Conservation (phyloP, 2,329 filamentous ascomycete species). For the Podosphaera fusca region DNA sequence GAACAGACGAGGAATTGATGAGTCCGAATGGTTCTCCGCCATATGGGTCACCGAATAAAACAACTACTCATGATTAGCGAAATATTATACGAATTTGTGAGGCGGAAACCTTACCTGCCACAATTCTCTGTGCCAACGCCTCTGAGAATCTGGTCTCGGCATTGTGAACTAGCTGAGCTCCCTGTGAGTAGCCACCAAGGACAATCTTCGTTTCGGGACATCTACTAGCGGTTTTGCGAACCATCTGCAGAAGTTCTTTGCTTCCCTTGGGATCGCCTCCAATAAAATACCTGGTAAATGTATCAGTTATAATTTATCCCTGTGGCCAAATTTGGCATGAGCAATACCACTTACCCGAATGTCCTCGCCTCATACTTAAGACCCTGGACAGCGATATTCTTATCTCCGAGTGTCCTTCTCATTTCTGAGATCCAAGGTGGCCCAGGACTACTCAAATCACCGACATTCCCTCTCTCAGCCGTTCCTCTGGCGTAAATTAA, state of each 20-base stretch:
- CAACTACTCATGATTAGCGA: conserved; percentile 12
- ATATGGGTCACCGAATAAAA: conserved; percentile 22
- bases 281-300: not conserved
- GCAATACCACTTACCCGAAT: not conserved
- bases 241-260: not conserved
- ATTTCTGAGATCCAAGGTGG: not conserved
- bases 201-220: conserved; percentile 1
- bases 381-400: conserved; percentile 12
- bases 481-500: conserved; percentile 26
- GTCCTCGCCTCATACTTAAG: conserved; percentile 6
- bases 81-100: not conserved
- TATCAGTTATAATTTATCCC: not conserved
- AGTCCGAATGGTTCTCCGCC: conserved; percentile 8
- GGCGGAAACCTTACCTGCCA: not conserved
- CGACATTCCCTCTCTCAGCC: conserved; percentile 24
- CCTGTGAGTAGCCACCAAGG: conserved; percentile 1
- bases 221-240: not conserved
- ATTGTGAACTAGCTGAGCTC: conserved; percentile 1
- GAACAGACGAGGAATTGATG: conserved; percentile 10
- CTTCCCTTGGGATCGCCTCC: not conserved
- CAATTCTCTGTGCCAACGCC: conserved; percentile 5
- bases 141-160: not conserved
- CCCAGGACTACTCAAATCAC: conserved; percentile 15
- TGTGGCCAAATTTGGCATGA: not conserved
- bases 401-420: conserved; percentile 7